Evolutionary conservation across 768 basidiomycete species (phyloP).

Genomic region (Rhodotorula kratochvilovae): DNA sequence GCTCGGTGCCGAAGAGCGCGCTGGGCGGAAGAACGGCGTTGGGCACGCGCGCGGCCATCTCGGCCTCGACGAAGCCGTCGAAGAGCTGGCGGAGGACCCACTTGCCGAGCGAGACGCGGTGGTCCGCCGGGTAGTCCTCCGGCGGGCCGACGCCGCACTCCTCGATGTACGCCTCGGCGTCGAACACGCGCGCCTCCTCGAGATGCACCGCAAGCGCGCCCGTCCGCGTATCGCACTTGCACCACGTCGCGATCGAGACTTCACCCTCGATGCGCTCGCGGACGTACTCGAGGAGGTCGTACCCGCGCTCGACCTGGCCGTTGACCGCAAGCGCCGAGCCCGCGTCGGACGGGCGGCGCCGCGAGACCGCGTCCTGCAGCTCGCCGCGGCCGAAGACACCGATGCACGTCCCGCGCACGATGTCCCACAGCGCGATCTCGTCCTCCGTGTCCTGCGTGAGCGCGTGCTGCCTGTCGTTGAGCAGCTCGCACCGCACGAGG

Average conservation of each 20-base stretch:
- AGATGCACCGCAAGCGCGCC: slow-evolving; percentile 84
- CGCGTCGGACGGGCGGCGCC: slow-evolving; percentile 13
- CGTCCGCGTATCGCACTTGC: slow-evolving; percentile 78
- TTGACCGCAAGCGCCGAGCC: background rate
- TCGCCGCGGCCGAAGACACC: slow-evolving; percentile 67
- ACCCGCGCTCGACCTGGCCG: background rate
- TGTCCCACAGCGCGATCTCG: slow-evolving; percentile 87
- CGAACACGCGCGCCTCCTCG: slow-evolving; percentile 74
- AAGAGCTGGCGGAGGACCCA: slow-evolving; percentile 43
- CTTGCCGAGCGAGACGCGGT: slow-evolving; percentile 61
- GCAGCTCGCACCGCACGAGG: slow-evolving; percentile 69
- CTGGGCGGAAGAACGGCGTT: background rate
- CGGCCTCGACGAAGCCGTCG: slow-evolving; percentile 40
- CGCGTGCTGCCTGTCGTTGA: slow-evolving; percentile 84
- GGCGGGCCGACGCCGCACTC: slow-evolving; percentile 50
- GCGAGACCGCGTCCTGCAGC: slow-evolving; percentile 53
- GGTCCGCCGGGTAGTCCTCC: slow-evolving; percentile 67
- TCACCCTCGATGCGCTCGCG: slow-evolving; percentile 92
- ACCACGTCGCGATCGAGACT: slow-evolving; percentile 72
- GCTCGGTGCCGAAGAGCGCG: slow-evolving; percentile 21
- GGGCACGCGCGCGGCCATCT: slow-evolving; percentile 22
- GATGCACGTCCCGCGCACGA: slow-evolving; percentile 68
- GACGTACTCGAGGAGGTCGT: slow-evolving; percentile 78
- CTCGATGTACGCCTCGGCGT: slow-evolving; percentile 91
- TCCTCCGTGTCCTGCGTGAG: slow-evolving; percentile 84